Evolutionary conservation across 1,139 yeast species (phyloP), one percentile per base, ranked within the genome.

Genomic region (Suhomyces bokatorum): DNA sequence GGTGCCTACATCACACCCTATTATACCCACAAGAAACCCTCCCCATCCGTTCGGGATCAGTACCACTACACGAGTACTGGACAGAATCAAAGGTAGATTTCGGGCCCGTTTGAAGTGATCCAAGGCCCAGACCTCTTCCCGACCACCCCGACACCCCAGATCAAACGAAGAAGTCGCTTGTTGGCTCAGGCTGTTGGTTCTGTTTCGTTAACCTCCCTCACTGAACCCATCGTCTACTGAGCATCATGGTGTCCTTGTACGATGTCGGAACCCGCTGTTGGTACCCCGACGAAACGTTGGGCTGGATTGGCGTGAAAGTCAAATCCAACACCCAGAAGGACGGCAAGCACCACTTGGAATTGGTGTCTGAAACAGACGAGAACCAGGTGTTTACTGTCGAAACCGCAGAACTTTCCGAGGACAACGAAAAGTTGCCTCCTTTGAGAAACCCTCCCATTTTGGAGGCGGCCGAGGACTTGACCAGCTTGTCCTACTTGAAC

Each of bases 381-480:
- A 73, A 75, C 3, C 67, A 57, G 31, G 50, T 54, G 7, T 68
- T 87, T 43, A 78, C 78, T 13, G 70, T 85, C 20, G 83, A 78
- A 38, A 71, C 86, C 14, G 78, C 75, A 40, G 60, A 75, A 29
- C 57, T 79, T 39, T 59, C 59, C 37, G 85, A 79, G 55, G 77
- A 74, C 22, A 76, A 81, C 48, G 66, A 70, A n/a, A 73, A 77
- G 46, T 66, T 84, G 43, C 97, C 97, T 8, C 84, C 93, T 20
- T 77, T 93, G 59, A 80, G 99, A 64, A 93, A 93, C 64, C 98
- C 98, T 36, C 96, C 96, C 2, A 85, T 87, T 49, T 76, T 91
- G 53, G 99, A 91, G 66, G 87, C 96, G 2, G 91, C 96, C 13
- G 97, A 93, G 62, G 99, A 93, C 69, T 78, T 93, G 62, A 93